Conservation (phyloP, 2,329 filamentous ascomycete species). For the Colletotrichum zoysiae region DNA sequence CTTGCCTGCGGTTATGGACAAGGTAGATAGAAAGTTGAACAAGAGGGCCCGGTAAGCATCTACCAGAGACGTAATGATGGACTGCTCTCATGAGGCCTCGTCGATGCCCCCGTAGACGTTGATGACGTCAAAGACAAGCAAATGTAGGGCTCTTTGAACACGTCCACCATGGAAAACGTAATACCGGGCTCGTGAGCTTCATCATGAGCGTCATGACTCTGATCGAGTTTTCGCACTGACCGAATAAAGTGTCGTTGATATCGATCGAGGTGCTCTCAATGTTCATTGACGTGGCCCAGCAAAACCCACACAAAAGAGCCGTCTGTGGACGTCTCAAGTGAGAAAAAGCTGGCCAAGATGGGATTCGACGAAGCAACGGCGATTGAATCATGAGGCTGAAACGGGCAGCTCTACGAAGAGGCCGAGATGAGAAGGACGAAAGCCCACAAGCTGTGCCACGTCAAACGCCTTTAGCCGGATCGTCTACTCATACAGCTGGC, state of each 20-base stretch:
- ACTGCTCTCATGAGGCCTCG: not conserved
- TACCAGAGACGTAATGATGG: not conserved
- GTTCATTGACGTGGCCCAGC: not conserved
- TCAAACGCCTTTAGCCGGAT: too few species aligned
- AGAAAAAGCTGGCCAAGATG: too few species aligned
- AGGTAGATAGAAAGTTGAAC: not conserved
- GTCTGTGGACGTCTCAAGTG: too few species aligned
- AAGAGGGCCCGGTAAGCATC: not conserved
- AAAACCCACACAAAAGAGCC: too few species aligned
- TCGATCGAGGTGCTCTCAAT: not conserved
- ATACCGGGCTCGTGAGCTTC: not conserved
- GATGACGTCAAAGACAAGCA: not conserved
- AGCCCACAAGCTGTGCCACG: too few species aligned
- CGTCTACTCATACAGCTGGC: too few species aligned
- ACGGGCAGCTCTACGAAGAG: too few species aligned
- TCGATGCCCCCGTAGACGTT: not conserved
- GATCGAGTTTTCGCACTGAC: not conserved
- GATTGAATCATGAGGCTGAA: too few species aligned
- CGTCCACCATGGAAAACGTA: not conserved
- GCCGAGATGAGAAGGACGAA: too few species aligned
- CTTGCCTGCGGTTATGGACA: not conserved
- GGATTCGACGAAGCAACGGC: too few species aligned
- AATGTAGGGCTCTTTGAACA: not conserved
- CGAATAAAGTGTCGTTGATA: not conserved
- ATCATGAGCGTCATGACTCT: not conserved